These are phyloP conservation scores for Mycena metata DNA, from an alignment of 768 basidiomycete genomes.

Conservation along the genomic window DNA sequence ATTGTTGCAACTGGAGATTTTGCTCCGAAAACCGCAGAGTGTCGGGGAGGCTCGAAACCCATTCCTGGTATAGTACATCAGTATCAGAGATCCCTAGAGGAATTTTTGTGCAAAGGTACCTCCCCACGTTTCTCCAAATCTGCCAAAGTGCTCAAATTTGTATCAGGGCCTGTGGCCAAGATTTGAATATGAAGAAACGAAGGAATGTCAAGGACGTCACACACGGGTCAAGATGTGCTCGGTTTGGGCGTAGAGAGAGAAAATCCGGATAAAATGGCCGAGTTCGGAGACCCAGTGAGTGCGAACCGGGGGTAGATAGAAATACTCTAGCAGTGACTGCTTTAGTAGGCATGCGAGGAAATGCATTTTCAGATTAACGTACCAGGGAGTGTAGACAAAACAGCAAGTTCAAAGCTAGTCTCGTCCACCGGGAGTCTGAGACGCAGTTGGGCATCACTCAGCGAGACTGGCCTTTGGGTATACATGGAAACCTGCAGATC, in stretches of 20 bases:
- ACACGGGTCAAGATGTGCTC: constrained; percentile 69
- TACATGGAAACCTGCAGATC: constrained; percentile 59
- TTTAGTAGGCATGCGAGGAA: neutral
- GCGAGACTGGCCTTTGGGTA: constrained; percentile 33
- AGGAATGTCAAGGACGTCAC: constrained; percentile 35
- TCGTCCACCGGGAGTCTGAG: constrained; percentile 86
- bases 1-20: constrained; percentile 75
- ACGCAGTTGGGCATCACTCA: constrained; percentile 59
- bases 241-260: constrained; percentile 73
- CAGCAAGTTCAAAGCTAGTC: constrained; percentile 82
- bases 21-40: constrained; percentile 80
- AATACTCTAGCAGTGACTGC: constrained; percentile 64
- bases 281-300: constrained; percentile 78
- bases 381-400: constrained; percentile 69
- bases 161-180: constrained; percentile 50
- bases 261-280: constrained; percentile 80
- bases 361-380: constrained; percentile 41
- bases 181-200: constrained; percentile 10
- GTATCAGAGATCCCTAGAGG: constrained; percentile 4
- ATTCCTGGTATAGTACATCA: constrained; percentile 57
- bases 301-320: constrained; percentile 72
- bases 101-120: constrained; percentile 49
- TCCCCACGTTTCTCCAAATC: constrained; percentile 61
- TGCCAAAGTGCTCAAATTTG: constrained; percentile 49
- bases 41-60: constrained; percentile 77